Evolutionary conservation across 805 yeast genomes (phyloP).

Genomic region (Torulaspora delbrueckii): DNA sequence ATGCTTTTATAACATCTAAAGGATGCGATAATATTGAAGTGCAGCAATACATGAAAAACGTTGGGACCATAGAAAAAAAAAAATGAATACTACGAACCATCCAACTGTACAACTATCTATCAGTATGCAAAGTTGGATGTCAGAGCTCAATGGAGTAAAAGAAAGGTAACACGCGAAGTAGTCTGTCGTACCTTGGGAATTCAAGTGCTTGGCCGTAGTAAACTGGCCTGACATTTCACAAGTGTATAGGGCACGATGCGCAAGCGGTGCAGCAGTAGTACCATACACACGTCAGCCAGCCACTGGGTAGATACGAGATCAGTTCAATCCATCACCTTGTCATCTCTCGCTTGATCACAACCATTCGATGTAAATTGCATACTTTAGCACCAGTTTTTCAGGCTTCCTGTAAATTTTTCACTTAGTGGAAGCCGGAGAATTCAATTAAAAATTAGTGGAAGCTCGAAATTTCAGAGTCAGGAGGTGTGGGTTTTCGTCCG

Average conservation of each 20-base stretch:
- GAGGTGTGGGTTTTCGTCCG: neutral
- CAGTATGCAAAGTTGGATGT: neutral
- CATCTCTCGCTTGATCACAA: neutral
- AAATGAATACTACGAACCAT: constrained; percentile 1
- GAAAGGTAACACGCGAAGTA: constrained; percentile 2
- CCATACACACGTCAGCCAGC: constrained; percentile 4
- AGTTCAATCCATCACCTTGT: constrained; percentile 2
- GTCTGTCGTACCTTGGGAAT: constrained; percentile 1
- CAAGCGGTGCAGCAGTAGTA: neutral
- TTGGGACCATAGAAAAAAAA: constrained; percentile 2
- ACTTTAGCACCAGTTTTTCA: neutral
- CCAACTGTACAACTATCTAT: neutral
- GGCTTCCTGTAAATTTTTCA: constrained; percentile 1
- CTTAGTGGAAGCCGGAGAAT: constrained; percentile 1
- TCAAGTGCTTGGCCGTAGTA: neutral
- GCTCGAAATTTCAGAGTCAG: neutral
- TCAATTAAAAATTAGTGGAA: neutral
- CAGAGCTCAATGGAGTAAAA: constrained; percentile 7
- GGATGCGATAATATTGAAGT: constrained; percentile 7
- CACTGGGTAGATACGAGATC: constrained; percentile 3
- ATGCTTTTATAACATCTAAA: constrained; percentile 6
- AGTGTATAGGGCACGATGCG: neutral
- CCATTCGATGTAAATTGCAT: neutral
- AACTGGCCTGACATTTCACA: constrained; percentile 4
- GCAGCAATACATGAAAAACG: constrained; percentile 2